phyloP scores from a whole-genome alignment of 2,329 filamentous ascomycete species.

The Monilinia aucupariae region DNA sequence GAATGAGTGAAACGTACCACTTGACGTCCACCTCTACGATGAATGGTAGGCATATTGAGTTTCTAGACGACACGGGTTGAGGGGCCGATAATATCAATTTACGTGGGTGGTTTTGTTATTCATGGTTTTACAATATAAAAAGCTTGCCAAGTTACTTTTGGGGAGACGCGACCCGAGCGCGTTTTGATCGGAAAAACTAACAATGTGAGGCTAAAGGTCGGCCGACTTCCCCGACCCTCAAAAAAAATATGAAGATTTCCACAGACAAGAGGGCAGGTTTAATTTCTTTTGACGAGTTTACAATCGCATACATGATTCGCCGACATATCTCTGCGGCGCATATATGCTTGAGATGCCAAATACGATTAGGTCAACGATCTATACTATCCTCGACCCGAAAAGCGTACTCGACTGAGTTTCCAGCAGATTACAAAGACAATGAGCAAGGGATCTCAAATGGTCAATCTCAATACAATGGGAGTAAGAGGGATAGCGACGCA shows the following conservation, averaged over 20 bases:
- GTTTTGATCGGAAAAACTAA: slow-evolving; percentile 11
- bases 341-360: slow-evolving; percentile 35
- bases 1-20: slow-evolving; percentile 1
- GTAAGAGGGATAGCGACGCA: background rate
- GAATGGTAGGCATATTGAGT: background rate
- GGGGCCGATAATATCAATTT: background rate
- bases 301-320: slow-evolving; percentile 35
- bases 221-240: slow-evolving; percentile 1
- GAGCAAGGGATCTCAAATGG: background rate
- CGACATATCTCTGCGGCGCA: slow-evolving; percentile 26
- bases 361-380: slow-evolving; percentile 24
- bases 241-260: slow-evolving; percentile 8
- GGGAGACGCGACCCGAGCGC: slow-evolving; percentile 4
- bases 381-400: slow-evolving; percentile 8
- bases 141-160: background rate
- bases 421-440: slow-evolving; percentile 4
- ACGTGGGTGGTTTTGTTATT: background rate
- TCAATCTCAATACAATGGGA: background rate
- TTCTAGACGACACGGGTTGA: too few species aligned
- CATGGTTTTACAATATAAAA: background rate
- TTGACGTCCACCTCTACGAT: background rate
- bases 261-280: background rate
- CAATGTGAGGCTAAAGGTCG: background rate
- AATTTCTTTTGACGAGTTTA: background rate
- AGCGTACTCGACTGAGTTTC: slow-evolving; percentile 12